These are phyloP conservation scores for Dactylellina cionopaga DNA, from an alignment of 2,329 filamentous ascomycete genomes.

Conservation along the genomic window DNA sequence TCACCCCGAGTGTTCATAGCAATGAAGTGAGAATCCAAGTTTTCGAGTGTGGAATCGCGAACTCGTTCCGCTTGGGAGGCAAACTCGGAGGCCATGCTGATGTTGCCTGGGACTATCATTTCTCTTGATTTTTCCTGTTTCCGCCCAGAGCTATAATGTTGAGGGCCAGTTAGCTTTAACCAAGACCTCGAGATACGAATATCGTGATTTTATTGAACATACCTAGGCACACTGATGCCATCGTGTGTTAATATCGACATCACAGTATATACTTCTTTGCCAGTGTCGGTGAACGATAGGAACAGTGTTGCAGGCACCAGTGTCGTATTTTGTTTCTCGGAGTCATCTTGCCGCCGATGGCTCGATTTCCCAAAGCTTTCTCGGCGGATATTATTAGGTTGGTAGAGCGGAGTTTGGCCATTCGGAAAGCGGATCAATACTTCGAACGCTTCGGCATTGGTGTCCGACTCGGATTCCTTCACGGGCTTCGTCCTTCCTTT, in stretches of 20 bases:
- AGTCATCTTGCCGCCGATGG: slow-evolving; percentile 38
- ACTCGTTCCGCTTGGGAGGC: slow-evolving; percentile 46
- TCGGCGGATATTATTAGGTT: slow-evolving; percentile 32
- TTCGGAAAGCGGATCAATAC: slow-evolving; percentile 50
- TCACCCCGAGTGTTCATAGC: slow-evolving; percentile 51
- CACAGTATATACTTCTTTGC: slow-evolving; percentile 46
- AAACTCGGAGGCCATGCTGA: slow-evolving; percentile 46
- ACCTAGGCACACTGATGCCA: slow-evolving; percentile 44
- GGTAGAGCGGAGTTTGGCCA: slow-evolving; percentile 35
- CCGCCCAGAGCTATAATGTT: slow-evolving; percentile 6
- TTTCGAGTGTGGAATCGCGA: slow-evolving; percentile 45
- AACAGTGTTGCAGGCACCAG: slow-evolving; percentile 45
- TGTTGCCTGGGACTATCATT: slow-evolving; percentile 43
- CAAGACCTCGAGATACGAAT: background rate
- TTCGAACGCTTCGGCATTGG: slow-evolving; percentile 35
- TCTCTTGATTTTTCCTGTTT: slow-evolving; percentile 35
- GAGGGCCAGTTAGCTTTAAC: background rate
- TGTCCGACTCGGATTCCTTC: slow-evolving; percentile 18
- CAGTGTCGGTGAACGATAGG: slow-evolving; percentile 45
- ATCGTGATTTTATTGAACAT: background rate
- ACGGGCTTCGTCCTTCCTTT: slow-evolving; percentile 32
- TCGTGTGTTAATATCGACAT: slow-evolving; percentile 51
- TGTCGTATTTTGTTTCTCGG: slow-evolving; percentile 40
- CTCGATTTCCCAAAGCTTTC: slow-evolving; percentile 37
- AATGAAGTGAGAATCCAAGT: slow-evolving; percentile 51